A percentile compares a stretch with the other conserved stretches of the same genome.
Conservation (phyloP, 176 grass and related monocot species). For the Aegilops umbellulata region DNA sequence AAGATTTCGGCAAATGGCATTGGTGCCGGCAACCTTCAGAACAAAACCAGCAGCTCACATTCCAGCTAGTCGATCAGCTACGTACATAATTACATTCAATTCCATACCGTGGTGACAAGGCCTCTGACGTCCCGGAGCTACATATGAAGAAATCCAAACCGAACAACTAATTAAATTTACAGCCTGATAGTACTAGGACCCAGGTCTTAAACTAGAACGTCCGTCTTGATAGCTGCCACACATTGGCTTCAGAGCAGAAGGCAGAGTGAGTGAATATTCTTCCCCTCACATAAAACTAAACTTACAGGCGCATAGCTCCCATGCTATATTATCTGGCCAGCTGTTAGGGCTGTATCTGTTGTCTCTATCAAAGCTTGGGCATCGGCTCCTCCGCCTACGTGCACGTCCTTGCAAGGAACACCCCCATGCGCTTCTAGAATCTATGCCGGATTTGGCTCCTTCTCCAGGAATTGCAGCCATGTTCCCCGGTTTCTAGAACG, state of each 20-base stretch:
- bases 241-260: neutral
- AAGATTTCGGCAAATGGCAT: neutral
- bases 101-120: neutral
- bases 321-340: slow-evolving; percentile 18
- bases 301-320: neutral
- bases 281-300: slow-evolving; percentile 1
- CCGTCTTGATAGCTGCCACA: slow-evolving; percentile 8
- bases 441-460: neutral
- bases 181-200: slow-evolving; percentile 8
- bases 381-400: slow-evolving; percentile 27
- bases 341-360: slow-evolving; percentile 9
- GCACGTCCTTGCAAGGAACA: neutral
- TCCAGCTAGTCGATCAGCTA: neutral
- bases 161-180: neutral
- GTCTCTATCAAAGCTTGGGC: neutral
- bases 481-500: neutral
- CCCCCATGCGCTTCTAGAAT: slow-evolving; percentile 24
- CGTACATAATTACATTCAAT: neutral
- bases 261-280: slow-evolving; percentile 39
- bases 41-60: neutral
- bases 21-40: neutral
- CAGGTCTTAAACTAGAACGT: slow-evolving; percentile 27
- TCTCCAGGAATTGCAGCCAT: neutral
- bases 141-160: slow-evolving; percentile 15
- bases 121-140: neutral